These are phyloP conservation scores for Royoungia palumana DNA, from an alignment of 768 basidiomycete genomes.

Conservation along the genomic window DNA sequence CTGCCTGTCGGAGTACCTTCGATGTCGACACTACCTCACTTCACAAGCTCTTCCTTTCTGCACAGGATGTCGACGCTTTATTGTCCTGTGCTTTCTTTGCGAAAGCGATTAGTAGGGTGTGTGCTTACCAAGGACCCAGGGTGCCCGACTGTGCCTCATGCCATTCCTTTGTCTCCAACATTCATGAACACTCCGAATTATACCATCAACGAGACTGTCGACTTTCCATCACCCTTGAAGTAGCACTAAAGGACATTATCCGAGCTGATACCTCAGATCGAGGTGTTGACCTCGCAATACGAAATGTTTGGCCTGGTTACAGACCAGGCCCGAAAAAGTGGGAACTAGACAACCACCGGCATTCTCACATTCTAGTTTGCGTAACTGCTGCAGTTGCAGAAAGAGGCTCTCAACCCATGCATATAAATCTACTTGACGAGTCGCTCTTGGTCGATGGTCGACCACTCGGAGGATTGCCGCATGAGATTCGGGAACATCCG, in stretches of 20 bases:
- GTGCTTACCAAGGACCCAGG: too few relatives aligned
- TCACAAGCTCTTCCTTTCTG: background rate
- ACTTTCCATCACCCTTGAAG: too few relatives aligned
- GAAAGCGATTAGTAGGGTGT: too few relatives aligned
- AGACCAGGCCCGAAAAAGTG: constrained; percentile 17
- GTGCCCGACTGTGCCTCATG: too few relatives aligned
- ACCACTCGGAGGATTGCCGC: constrained; percentile 18
- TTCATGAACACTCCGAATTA: too few relatives aligned
- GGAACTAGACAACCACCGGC: background rate
- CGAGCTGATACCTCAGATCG: background rate
- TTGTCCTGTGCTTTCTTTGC: too few relatives aligned
- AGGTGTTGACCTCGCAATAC: constrained; percentile 17
- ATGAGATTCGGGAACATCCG: constrained; percentile 8
- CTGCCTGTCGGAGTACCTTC: too few relatives aligned
- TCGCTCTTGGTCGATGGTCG: constrained; percentile 24
- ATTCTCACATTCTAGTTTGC: constrained; percentile 17
- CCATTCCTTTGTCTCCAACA: too few relatives aligned
- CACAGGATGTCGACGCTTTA: constrained; percentile 6
- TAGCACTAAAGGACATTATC: background rate
- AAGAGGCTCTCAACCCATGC: background rate
- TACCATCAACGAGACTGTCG: too few relatives aligned
- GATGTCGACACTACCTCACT: too few relatives aligned
- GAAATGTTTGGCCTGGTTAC: constrained; percentile 20
- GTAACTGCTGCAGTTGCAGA: background rate
- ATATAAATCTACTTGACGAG: constrained; percentile 19